Conservation (phyloP, 805 yeast species). For the Metahyphopichia silvanorum region DNA sequence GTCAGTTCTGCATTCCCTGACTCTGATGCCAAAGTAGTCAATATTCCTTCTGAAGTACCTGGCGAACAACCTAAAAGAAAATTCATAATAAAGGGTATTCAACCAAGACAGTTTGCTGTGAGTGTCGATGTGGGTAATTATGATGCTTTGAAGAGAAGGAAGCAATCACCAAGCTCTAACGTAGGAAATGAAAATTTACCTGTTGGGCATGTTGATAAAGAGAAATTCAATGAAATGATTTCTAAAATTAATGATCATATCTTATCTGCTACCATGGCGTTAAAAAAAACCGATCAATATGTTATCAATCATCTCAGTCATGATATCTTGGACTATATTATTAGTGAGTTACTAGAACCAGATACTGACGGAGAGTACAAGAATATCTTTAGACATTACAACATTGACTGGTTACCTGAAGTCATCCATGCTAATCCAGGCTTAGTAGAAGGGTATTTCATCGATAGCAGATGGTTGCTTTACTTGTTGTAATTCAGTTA, state of each 20-base stretch:
- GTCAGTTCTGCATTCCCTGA: slow-evolving; percentile 85
- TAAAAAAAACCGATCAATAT: slow-evolving; percentile 11
- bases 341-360: slow-evolving; percentile 21
- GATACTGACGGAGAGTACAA: slow-evolving; percentile 20
- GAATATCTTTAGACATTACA: slow-evolving; percentile 33
- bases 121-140: slow-evolving; percentile 40
- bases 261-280: slow-evolving; percentile 5
- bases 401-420: slow-evolving; percentile 38
- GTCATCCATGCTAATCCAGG: slow-evolving; percentile 40
- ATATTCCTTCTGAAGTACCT: slow-evolving; percentile 46
- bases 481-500: slow-evolving; percentile 34
- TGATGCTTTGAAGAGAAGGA: slow-evolving; percentile 34
- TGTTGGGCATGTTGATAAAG: slow-evolving; percentile 35
- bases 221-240: slow-evolving; percentile 27
- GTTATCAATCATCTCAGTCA: slow-evolving; percentile 28
- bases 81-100: slow-evolving; percentile 91
- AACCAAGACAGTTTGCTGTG: slow-evolving; percentile 70
- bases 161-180: slow-evolving; percentile 9
- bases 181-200: slow-evolving; percentile 17
- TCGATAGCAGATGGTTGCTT: slow-evolving; percentile 35
- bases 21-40: slow-evolving; percentile 91
- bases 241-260: slow-evolving; percentile 18
- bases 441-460: slow-evolving; percentile 30
- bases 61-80: slow-evolving; percentile 55
- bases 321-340: slow-evolving; percentile 31